phyloP scores from a whole-genome alignment of 805 yeast species.

The Crinitomyces ghanaensis region DNA sequence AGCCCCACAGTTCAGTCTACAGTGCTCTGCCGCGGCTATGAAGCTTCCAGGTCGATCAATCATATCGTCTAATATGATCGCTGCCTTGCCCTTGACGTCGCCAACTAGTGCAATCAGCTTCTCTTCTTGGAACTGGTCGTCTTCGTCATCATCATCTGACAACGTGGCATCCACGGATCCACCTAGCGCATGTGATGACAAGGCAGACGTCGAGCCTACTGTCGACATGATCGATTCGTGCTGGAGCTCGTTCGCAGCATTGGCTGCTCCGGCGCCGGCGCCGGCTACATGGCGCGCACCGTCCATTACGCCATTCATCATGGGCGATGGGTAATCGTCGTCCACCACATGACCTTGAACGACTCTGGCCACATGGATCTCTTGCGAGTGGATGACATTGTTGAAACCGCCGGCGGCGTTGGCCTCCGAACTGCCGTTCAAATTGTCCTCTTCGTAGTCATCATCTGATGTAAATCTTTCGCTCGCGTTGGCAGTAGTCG shows the following conservation, averaged over 20 bases:
- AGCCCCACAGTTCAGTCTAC: constrained; percentile 94
- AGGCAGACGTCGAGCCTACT: constrained; percentile 12
- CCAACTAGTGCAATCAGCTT: constrained; percentile 94
- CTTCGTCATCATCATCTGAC: constrained; percentile 81
- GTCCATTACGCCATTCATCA: constrained; percentile 19
- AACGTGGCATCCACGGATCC: constrained; percentile 64
- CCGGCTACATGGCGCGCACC: constrained; percentile 17
- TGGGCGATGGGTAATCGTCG: constrained; percentile 49
- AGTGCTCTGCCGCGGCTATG: constrained; percentile 96
- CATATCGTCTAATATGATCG: constrained; percentile 93
- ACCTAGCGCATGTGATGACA: constrained; percentile 49
- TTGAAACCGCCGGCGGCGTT: too few relatives aligned
- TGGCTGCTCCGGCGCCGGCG: too few relatives aligned
- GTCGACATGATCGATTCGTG: constrained; percentile 4
- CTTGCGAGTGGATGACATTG: constrained; percentile 16
- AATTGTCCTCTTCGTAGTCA: too few relatives aligned
- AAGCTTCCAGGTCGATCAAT: constrained; percentile 90
- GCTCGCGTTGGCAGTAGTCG: neutral
- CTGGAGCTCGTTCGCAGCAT: constrained; percentile 6
- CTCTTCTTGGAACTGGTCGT: constrained; percentile 58
- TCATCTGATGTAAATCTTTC: too few relatives aligned
- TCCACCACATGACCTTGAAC: constrained; percentile 96
- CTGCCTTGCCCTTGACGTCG: constrained; percentile 83
- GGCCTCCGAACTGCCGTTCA: too few relatives aligned
- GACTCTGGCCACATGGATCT: constrained; percentile 86